Conservation (phyloP, 2,329 filamentous ascomycete genomes). For the Penicillium sclerotiorum region DNA sequence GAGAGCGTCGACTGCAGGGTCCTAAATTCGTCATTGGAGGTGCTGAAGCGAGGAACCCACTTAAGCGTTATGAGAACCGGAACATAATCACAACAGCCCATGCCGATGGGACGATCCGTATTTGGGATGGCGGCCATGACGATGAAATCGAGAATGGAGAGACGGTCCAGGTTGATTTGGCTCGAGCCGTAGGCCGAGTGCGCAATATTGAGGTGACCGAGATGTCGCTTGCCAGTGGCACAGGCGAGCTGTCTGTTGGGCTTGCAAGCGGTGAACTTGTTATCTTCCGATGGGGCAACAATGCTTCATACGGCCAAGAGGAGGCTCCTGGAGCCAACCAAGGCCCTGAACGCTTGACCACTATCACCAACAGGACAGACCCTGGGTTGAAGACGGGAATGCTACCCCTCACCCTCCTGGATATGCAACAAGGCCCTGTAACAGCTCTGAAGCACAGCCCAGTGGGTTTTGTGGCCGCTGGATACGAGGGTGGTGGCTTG, state of each 20-base stretch:
- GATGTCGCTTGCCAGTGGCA: constrained; percentile 78
- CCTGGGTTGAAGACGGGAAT: constrained; percentile 75
- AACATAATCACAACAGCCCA: constrained; percentile 87
- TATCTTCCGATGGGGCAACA: constrained; percentile 85
- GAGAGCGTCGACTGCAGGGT: constrained; percentile 78
- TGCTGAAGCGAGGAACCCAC: constrained; percentile 67
- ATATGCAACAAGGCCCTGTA: constrained; percentile 80
- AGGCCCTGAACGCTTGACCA: constrained; percentile 70
- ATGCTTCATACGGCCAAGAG: constrained; percentile 70
- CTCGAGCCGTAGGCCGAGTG: constrained; percentile 76
- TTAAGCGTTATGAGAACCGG: constrained; percentile 77
- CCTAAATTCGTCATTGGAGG: constrained; percentile 80
- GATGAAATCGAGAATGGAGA: constrained; percentile 89
- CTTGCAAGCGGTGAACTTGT: constrained; percentile 81
- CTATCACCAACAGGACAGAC: constrained; percentile 74
- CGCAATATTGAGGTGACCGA: constrained; percentile 74
- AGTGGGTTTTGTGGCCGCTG: constrained; percentile 86
- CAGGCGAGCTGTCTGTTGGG: constrained; percentile 83
- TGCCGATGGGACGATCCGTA: constrained; percentile 83
- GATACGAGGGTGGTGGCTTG: constrained; percentile 79
- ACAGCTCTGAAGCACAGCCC: constrained; percentile 83
- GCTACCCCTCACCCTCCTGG: constrained; percentile 76
- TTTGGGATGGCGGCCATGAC: constrained; percentile 90
- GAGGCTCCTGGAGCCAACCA: constrained; percentile 55
- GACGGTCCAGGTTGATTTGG: constrained; percentile 83